Percentiles rank a stretch among this genome's conserved stretches.
These are phyloP conservation scores for Chaetomiaceae sp. DNA, from an alignment of 2,329 filamentous ascomycete species.

Conservation along the genomic window DNA sequence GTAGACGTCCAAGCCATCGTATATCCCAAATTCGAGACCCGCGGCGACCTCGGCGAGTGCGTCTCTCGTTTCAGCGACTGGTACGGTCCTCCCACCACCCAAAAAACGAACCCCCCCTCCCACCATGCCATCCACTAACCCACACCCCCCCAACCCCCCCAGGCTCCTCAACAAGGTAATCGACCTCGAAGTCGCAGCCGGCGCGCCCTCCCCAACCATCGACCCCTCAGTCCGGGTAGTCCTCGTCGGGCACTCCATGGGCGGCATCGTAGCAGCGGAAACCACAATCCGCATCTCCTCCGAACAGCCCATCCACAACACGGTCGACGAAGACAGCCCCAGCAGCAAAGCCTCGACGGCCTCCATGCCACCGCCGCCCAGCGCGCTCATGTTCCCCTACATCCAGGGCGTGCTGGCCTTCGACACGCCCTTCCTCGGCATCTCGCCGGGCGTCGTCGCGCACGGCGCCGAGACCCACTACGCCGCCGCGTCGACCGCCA, in stretches of 20 bases:
- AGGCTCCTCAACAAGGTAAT: constrained; percentile 90
- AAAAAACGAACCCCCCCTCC: too few relatives aligned
- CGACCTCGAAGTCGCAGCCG: constrained; percentile 80
- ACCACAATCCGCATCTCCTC: constrained; percentile 67
- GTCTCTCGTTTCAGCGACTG: constrained; percentile 72
- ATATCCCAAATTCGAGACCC: constrained; percentile 81
- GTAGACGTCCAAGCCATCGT: constrained; percentile 62
- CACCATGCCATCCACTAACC: background rate
- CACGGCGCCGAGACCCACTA: constrained; percentile 85
- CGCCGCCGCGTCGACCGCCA: constrained; percentile 64
- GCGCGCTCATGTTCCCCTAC: constrained; percentile 83
- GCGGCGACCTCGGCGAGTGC: constrained; percentile 67
- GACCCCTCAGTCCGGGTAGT: constrained; percentile 80
- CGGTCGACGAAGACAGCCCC: constrained; percentile 35
- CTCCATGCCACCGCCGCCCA: constrained; percentile 38
- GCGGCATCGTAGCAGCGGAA: constrained; percentile 91
- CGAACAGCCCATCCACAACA: constrained; percentile 49
- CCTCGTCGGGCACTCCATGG: constrained; percentile 84
- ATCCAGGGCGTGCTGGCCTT: constrained; percentile 87
- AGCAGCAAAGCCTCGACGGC: constrained; percentile 34
- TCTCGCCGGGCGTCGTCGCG: constrained; percentile 75
- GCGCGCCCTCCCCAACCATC: constrained; percentile 75
- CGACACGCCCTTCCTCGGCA: constrained; percentile 87
- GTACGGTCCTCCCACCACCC: background rate
- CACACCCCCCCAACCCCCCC: too few relatives aligned